A percentile compares a stretch with the other conserved stretches of the same genome.
Evolutionary conservation across 2,329 filamentous ascomycete species (phyloP).

Genomic region (Aspergillus calidoustus): DNA sequence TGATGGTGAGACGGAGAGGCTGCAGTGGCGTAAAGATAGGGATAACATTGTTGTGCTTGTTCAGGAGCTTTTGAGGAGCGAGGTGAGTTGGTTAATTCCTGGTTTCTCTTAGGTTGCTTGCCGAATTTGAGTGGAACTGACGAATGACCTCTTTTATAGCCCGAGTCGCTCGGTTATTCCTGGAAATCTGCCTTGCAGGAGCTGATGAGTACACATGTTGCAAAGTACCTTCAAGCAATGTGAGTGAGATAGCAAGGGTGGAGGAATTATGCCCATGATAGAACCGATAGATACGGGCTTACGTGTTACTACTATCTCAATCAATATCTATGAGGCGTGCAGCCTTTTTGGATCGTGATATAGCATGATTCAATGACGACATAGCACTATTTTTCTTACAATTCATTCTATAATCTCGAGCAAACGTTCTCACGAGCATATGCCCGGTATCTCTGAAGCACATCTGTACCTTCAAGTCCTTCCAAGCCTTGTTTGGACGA

Average conservation of each 20-base stretch:
- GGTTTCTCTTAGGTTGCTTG: neutral
- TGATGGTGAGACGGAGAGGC: constrained; percentile 28
- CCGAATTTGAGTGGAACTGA: neutral
- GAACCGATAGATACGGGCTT: neutral
- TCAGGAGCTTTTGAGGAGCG: constrained; percentile 44
- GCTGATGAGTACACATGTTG: constrained; percentile 33
- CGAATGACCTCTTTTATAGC: constrained; percentile 25
- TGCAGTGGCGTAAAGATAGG: constrained; percentile 42
- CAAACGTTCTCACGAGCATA: constrained; percentile 61
- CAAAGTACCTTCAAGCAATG: constrained; percentile 24
- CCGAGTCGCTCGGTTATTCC: constrained; percentile 32
- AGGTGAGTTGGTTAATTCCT: constrained; percentile 34
- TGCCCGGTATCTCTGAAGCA: constrained; percentile 57
- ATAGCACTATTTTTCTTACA: neutral
- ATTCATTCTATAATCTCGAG: constrained; percentile 17
- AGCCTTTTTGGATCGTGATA: no score
- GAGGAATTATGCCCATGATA: no score
- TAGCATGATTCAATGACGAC: no score
- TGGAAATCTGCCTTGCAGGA: constrained; percentile 35
- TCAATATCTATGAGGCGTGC: no score
- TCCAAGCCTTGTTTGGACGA: constrained; percentile 50
- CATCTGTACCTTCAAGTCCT: constrained; percentile 56
- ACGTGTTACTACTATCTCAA: no score
- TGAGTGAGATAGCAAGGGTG: neutral
- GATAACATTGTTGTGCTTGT: constrained; percentile 48